Evolutionary conservation across 345 rosid genomes (phyloP), one percentile per base, ranked within the genome.

Genomic region (Raphanus sativus): DNA sequence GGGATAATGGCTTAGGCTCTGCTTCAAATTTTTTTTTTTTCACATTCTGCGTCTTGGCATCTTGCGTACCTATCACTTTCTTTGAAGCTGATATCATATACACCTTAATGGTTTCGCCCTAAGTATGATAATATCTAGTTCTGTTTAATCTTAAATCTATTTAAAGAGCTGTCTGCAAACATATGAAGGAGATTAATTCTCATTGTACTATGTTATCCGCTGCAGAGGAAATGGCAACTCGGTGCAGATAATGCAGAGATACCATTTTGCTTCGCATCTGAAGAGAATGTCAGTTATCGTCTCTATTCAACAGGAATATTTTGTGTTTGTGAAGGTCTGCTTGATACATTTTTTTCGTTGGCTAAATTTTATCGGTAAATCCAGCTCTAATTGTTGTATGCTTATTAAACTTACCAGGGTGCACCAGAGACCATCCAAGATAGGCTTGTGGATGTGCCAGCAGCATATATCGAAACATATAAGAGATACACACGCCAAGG

Each of bases 401-500:
- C 74, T 71, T 70, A 66, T 25, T 56, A 58, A 56, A 40, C 48
- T 70, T 68, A 79, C 73, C 85, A 96, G 99, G 99, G 99, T 75
- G 99, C 98, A 28, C 99, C 99, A 40, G 98, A 96, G 85, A 96
- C 99, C 21, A 93, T 96, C 77, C 97, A 96, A 82, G 97, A 88
- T 75, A 89, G 95, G 73, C 96, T 96, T 26, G 77, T 66, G 60
- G 91, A 87, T 82, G 70, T 96, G 80, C 98, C 98, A 36, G 70
- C 88, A 55, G 74, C 75, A 32, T 96, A 90, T 87, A 86, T 90
- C 63, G 91, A 87, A 79, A 93, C 93, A 32, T 93, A 91, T 81
- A 93, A 93, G 86, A 93, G 87, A 81, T 91, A 84, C 79, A 93
- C 99, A 26, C 97, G 96, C 16, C 99, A 93, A 79, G 99, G 99